Conservation (phyloP, 805 yeast genomes). For the Pichia eremophila region DNA sequence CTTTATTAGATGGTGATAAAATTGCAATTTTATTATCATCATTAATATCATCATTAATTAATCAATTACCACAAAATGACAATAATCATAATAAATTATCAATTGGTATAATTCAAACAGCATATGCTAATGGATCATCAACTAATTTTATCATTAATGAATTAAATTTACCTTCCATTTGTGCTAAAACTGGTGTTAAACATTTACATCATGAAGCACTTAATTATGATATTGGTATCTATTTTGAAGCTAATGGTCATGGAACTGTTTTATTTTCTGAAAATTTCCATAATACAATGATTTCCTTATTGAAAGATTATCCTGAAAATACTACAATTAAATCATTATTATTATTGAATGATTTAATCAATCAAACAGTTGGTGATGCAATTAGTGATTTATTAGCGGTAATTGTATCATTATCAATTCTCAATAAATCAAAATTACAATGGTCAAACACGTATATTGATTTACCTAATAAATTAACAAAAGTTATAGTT, state of each 20-base stretch:
- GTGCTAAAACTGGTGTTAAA: constrained; percentile 94
- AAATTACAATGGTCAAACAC: constrained; percentile 68
- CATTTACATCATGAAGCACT: constrained; percentile 90
- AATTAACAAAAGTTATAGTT: constrained; percentile 71
- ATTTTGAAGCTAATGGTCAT: constrained; percentile 99
- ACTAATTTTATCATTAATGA: constrained; percentile 56
- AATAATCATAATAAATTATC: constrained; percentile 25
- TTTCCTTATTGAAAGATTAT: constrained; percentile 24
- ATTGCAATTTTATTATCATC: constrained; percentile 77
- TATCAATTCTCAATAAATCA: constrained; percentile 33
- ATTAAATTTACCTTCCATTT: constrained; percentile 67
- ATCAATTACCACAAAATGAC: too few species aligned
- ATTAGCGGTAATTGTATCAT: constrained; percentile 62
- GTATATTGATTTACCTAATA: constrained; percentile 82
- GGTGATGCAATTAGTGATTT: constrained; percentile 97
- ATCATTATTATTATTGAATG: constrained; percentile 50
- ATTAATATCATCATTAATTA: constrained; percentile 37
- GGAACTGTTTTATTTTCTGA: constrained; percentile 85
- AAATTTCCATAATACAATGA: constrained; percentile 34
- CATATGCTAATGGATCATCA: constrained; percentile 93
- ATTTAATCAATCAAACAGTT: constrained; percentile 90
- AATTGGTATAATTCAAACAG: constrained; percentile 91
- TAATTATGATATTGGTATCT: constrained; percentile 81
- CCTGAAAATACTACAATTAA: constrained; percentile 36
- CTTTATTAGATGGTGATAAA: constrained; percentile 84